Base-by-base conservation (phyloP, 192 early-diverging fungal genomes). In the Backusella sp. region DNA sequence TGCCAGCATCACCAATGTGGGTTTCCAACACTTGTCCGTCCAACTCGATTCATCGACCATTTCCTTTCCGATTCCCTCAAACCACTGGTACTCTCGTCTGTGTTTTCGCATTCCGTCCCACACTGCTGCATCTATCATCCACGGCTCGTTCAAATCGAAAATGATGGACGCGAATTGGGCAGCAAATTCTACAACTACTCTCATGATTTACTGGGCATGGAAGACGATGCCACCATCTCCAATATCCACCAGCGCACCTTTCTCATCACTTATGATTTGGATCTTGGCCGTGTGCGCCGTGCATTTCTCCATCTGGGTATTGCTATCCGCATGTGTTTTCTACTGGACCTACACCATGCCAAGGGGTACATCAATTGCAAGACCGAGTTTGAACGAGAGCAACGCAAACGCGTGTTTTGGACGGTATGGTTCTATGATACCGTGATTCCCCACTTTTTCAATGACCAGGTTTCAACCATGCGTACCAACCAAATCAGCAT, bases 361-460 rank as follows among this genome's bases (percentile, higher is more conserved):
- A 46, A 53, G 28, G 77, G 77, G 12, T 79, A 79, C 8, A 14
- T 44, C 19, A n/a, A 79, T 26, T 79, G 73, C 23, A 26, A 73
- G 6, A 44, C 46, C 2, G 21, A 34, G 3, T 74, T 69, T 36
- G 73, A 68, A 11, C 44, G 52, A n/a, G 77, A 79, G 32, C 77
- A 79, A 56, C 67, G 66, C 12, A 79, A 79, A 74, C 72, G 77
- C 0, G 46, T 74, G 30, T 79, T 79, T 68, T 79, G 77, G 77
- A 59, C 66, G 0, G 72, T 73, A 12, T 79, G 77, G 77, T 68
- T 79, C 17, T 74, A 70, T 74, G 77, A 79, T 59, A 69, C 77
- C 0, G 66, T 79, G 42, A 66, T 79, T 1, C 77, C 77, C 0
- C 77, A 79, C 12, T 74, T 79, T 35, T 79, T 74, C 28, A 70